Evolutionary conservation across 768 basidiomycete genomes (phyloP).

Genomic region (Astraeus odoratus): DNA sequence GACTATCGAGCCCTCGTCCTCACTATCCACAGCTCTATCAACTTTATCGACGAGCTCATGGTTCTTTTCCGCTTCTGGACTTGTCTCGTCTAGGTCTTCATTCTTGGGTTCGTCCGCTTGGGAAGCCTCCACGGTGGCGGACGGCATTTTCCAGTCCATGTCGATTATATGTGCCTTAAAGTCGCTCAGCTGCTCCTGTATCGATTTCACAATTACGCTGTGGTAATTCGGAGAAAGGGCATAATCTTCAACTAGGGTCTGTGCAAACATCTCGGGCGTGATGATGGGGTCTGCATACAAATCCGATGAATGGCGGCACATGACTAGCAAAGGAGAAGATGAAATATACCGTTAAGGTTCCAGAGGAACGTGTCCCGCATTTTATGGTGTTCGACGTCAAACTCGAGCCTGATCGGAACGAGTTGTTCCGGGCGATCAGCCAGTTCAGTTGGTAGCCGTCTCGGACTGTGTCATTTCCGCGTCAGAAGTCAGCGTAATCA

Average conservation of each 20-base stretch:
- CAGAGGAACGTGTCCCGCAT: conserved; percentile 96
- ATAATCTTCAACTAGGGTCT: conserved; percentile 89
- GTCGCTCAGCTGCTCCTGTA: conserved; percentile 84
- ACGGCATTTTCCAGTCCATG: conserved; percentile 27
- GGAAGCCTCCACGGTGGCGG: conserved; percentile 14
- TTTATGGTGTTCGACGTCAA: conserved; percentile 91
- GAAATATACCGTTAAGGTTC: conserved; percentile 83
- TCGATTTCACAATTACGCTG: conserved; percentile 64
- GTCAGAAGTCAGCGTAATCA: too few relatives aligned
- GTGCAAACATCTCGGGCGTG: conserved; percentile 86
- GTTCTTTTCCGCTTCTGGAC: conserved; percentile 13
- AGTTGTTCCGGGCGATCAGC: conserved; percentile 70
- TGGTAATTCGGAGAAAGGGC: conserved; percentile 60
- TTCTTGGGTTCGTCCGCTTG: conserved; percentile 15
- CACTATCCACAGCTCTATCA: conserved; percentile 14
- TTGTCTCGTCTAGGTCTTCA: conserved; percentile 27
- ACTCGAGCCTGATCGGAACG: conserved; percentile 92
- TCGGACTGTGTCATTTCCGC: conserved; percentile 41
- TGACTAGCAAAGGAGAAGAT: neutral
- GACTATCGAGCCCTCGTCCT: conserved; percentile 16
- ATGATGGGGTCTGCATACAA: conserved; percentile 67
- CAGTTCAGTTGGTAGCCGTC: conserved; percentile 48
- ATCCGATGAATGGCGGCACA: neutral
- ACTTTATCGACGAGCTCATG: conserved; percentile 10
- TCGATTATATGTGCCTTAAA: conserved; percentile 66